Evolutionary conservation across 2,329 filamentous ascomycete species (phyloP).

Genomic region (Fusarium caatingaense): DNA sequence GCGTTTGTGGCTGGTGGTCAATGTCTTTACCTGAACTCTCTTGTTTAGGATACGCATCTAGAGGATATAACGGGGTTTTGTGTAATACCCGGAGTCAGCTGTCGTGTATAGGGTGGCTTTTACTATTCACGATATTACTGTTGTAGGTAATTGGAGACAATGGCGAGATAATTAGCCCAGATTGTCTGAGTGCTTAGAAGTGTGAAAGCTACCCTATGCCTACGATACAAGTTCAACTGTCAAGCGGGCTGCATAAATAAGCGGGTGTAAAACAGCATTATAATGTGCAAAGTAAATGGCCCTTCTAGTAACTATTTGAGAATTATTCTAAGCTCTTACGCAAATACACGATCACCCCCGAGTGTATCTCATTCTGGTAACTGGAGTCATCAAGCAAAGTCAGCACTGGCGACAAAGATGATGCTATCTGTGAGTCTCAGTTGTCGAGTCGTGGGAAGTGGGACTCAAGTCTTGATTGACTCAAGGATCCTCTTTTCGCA

Average conservation of each 20-base stretch:
- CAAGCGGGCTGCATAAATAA: neutral
- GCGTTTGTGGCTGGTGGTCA: neutral
- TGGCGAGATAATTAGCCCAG: neutral
- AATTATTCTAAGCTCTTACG: neutral
- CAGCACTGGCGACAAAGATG: neutral
- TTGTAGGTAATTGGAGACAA: neutral
- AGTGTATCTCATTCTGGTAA: neutral
- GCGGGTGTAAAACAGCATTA: neutral
- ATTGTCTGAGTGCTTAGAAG: neutral
- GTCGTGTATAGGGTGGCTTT: too few species aligned
- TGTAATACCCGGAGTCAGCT: neutral
- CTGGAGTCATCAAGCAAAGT: neutral
- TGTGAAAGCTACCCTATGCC: neutral
- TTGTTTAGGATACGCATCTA: neutral
- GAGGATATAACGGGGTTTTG: neutral
- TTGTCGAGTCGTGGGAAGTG: neutral
- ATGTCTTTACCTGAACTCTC: neutral
- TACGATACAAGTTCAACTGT: neutral
- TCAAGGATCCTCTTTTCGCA: neutral
- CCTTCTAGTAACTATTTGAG: too few species aligned
- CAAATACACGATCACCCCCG: neutral
- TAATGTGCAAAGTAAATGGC: neutral
- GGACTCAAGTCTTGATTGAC: neutral
- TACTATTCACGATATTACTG: neutral
- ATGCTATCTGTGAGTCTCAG: neutral